These are phyloP conservation scores for Adansonia grandidieri DNA, from an alignment of 441 rosid genomes.

Conservation along the genomic window DNA sequence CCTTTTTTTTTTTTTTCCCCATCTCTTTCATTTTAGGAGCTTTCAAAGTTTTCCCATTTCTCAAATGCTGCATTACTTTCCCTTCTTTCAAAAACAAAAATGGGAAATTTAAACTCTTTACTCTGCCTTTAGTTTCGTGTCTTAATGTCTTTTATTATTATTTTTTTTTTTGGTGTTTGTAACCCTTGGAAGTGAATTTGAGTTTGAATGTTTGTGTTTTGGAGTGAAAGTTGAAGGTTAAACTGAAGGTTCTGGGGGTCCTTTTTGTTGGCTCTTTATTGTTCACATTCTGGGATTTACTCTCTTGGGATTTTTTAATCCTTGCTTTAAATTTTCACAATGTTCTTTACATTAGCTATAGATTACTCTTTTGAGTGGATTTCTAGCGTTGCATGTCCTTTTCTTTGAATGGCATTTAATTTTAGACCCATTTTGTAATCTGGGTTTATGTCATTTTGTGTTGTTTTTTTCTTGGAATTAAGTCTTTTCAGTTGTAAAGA, in stretches of 20 bases:
- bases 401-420: background rate
- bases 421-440: slow-evolving; percentile 11
- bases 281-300: background rate
- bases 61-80: slow-evolving; percentile 15
- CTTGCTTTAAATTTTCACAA: background rate
- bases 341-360: background rate
- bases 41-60: slow-evolving; percentile 8
- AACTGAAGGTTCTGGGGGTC: slow-evolving; percentile 14
- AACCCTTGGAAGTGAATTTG: background rate
- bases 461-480: background rate
- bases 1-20: slow-evolving; percentile 10
- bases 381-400: slow-evolving; percentile 26
- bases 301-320: background rate
- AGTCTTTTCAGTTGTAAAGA: background rate
- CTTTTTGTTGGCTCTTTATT: background rate
- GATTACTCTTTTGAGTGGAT: slow-evolving; percentile 1
- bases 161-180: background rate
- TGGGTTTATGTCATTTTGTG: slow-evolving; percentile 13
- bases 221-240: background rate
- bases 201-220: slow-evolving; percentile 11
- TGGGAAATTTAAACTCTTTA: background rate
- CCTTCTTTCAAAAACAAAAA: background rate
- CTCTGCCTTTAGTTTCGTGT: background rate
- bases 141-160: background rate
- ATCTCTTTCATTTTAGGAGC: background rate